Evolutionary conservation across 805 yeast species (phyloP).

Genomic region (Nakazawaea ernobii): DNA sequence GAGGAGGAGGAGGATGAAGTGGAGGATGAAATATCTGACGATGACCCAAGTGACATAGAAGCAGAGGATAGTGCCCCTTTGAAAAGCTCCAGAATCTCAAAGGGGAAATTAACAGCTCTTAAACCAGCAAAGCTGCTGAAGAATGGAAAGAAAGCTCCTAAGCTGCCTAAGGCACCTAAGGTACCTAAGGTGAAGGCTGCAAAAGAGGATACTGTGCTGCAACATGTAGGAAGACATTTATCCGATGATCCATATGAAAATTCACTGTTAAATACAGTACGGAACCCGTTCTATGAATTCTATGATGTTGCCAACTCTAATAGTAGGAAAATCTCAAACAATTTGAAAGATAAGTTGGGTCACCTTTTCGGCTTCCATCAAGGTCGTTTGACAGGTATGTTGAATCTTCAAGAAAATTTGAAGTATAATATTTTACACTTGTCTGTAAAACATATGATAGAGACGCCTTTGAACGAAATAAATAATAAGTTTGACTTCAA

Average conservation of each 20-base stretch:
- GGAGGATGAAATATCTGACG: not conserved
- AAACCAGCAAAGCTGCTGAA: not conserved
- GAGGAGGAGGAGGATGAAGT: not conserved
- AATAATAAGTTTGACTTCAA: slow-evolving; percentile 5
- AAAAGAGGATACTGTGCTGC: not conserved
- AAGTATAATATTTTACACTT: slow-evolving; percentile 40
- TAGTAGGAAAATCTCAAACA: slow-evolving; percentile 1
- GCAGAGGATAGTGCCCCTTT: not conserved
- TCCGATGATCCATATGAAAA: slow-evolving; percentile 7
- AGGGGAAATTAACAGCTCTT: slow-evolving; percentile 1
- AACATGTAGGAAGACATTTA: not conserved
- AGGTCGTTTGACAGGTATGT: slow-evolving; percentile 32
- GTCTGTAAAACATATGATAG: slow-evolving; percentile 25
- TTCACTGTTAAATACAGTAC: slow-evolving; percentile 1
- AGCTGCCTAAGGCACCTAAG: not conserved
- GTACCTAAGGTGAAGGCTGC: not conserved
- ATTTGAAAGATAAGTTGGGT: slow-evolving; percentile 33
- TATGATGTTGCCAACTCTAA: not conserved
- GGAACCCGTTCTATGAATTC: slow-evolving; percentile 2
- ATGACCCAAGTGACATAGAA: slow-evolving; percentile 6
- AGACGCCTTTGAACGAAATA: slow-evolving; percentile 12
- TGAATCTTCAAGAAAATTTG: slow-evolving; percentile 45
- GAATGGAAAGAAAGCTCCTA: slow-evolving; percentile 1
- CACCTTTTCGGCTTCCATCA: slow-evolving; percentile 47
- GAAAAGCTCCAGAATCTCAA: slow-evolving; percentile 11